phyloP scores from a whole-genome alignment of 768 basidiomycete genomes.

The Collybia sp. region DNA sequence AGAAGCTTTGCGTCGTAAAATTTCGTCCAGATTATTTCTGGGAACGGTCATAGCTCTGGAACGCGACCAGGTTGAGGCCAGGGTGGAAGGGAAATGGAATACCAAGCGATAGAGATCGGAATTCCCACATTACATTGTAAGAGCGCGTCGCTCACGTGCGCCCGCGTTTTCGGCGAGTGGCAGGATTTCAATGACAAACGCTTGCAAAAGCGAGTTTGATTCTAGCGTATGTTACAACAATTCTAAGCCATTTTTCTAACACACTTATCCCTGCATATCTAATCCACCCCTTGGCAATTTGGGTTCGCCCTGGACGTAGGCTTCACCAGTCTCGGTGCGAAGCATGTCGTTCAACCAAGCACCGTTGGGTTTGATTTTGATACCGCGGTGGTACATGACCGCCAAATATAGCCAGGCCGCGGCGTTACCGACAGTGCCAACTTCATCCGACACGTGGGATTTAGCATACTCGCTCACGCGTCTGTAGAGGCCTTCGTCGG shows the following conservation, averaged over 20 bases:
- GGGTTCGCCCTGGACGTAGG: constrained; percentile 63
- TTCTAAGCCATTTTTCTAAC: neutral
- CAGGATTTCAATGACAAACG: too few relatives aligned
- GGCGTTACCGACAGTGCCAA: constrained; percentile 79
- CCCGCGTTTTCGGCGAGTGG: too few relatives aligned
- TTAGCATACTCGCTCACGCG: constrained; percentile 62
- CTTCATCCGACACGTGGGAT: constrained; percentile 81
- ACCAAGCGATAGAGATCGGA: too few relatives aligned
- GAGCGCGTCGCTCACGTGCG: too few relatives aligned
- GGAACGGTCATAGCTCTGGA: too few relatives aligned
- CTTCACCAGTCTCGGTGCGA: constrained; percentile 70
- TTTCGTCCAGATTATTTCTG: too few relatives aligned
- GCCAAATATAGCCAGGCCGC: constrained; percentile 61
- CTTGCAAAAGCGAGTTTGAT: neutral
- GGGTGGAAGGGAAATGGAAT: too few relatives aligned
- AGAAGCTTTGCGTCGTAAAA: too few relatives aligned
- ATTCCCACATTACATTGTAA: too few relatives aligned
- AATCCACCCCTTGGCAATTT: constrained; percentile 61
- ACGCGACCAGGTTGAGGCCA: too few relatives aligned
- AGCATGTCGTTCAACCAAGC: constrained; percentile 84
- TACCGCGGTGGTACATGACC: constrained; percentile 73
- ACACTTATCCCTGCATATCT: constrained; percentile 44
- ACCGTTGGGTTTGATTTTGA: constrained; percentile 75
- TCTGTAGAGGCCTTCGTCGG: constrained; percentile 63
- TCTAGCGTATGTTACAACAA: constrained; percentile 1